Conservation (phyloP, 2,329 filamentous ascomycete genomes). For the Aspergillus sp. region DNA sequence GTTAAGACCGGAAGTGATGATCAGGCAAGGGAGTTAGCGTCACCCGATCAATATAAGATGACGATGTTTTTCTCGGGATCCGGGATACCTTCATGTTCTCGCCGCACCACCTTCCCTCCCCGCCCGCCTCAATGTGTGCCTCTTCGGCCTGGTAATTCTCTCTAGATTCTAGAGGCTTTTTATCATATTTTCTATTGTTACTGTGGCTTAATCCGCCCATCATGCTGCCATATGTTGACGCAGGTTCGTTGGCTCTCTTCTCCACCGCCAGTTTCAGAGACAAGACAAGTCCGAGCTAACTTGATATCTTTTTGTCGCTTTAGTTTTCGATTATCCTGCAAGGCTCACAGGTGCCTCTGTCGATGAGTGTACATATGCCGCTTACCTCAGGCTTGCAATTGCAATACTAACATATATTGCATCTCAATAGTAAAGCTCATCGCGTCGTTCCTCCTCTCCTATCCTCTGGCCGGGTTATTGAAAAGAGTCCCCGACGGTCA, state of each 20-base stretch:
- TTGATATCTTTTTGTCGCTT: conserved; percentile 8
- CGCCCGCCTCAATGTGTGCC: background rate
- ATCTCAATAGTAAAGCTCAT: conserved; percentile 78
- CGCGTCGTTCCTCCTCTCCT: conserved; percentile 83
- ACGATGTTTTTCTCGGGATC: too few species aligned
- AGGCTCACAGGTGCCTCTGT: conserved; percentile 56
- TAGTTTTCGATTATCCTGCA: conserved; percentile 59
- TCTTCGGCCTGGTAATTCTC: too few species aligned
- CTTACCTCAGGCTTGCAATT: background rate
- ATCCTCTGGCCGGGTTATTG: conserved; percentile 79
- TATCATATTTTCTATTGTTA: background rate
- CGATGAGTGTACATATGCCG: conserved; percentile 53
- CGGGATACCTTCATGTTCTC: too few species aligned
- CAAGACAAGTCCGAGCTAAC: conserved; percentile 10
- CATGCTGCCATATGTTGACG: conserved; percentile 63
- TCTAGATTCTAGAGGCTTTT: background rate
- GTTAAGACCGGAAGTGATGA: too few species aligned
- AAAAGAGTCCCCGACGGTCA: conserved; percentile 85
- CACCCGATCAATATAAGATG: too few species aligned
- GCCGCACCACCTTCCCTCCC: too few species aligned
- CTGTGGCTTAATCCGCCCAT: conserved; percentile 5
- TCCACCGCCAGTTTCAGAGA: conserved; percentile 5
- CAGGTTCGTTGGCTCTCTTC: conserved; percentile 38
- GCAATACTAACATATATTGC: conserved; percentile 1
- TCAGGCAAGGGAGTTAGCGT: too few species aligned